These are phyloP conservation scores for Cladosporium sp. DNA, from an alignment of 2,329 filamentous ascomycete species.

Conservation along the genomic window DNA sequence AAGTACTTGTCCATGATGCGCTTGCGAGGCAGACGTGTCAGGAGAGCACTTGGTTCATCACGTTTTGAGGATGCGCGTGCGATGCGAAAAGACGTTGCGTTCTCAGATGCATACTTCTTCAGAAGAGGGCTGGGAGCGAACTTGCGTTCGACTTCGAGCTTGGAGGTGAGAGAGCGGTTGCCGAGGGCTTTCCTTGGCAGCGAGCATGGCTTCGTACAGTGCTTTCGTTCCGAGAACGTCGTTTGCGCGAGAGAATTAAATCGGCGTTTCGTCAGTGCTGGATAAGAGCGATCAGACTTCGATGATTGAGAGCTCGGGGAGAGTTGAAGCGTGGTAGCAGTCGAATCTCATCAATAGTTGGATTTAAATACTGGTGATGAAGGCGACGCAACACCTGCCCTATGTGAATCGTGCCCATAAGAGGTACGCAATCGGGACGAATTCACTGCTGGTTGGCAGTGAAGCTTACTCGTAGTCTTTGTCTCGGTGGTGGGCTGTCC, in stretches of 20 bases:
- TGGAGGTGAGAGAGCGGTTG: background rate
- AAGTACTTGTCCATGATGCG: slow-evolving; percentile 18
- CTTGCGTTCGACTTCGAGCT: slow-evolving; percentile 21
- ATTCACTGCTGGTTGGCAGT: too few relatives aligned
- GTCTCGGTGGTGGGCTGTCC: too few relatives aligned
- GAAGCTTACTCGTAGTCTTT: too few relatives aligned
- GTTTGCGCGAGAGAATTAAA: too few relatives aligned
- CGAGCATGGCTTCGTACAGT: background rate
- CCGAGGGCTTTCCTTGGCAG: background rate
- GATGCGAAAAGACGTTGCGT: background rate
- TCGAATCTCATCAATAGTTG: too few relatives aligned
- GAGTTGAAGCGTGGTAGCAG: background rate
- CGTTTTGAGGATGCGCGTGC: background rate
- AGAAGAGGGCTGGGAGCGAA: slow-evolving; percentile 14
- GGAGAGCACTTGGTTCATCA: background rate
- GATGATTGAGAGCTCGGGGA: too few relatives aligned
- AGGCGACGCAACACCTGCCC: too few relatives aligned
- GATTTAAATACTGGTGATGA: too few relatives aligned
- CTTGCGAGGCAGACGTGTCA: slow-evolving; percentile 8
- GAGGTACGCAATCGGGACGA: too few relatives aligned
- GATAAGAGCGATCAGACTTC: too few relatives aligned
- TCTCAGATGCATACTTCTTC: background rate
- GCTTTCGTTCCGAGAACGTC: background rate
- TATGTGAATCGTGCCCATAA: too few relatives aligned
- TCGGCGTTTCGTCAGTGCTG: background rate